phyloP scores from a whole-genome alignment of 179 eudicot species.

The Spergularia azorica region DNA sequence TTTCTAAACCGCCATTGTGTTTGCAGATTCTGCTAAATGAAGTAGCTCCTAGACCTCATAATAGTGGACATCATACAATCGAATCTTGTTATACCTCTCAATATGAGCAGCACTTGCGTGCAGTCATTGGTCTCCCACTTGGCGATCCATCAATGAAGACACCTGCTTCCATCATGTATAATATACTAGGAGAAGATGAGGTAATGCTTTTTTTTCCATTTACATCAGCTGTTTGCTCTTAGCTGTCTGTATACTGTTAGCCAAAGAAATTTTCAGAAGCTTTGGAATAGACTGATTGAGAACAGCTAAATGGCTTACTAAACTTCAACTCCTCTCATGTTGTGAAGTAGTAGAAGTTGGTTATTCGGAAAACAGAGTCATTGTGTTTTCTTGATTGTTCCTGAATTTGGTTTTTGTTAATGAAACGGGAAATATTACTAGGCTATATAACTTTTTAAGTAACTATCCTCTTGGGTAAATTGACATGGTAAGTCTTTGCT shows the following conservation, averaged over 20 bases:
- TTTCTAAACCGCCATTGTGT: constrained; percentile 13
- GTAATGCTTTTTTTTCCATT: constrained; percentile 31
- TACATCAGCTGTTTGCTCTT: neutral
- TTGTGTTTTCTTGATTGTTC: neutral
- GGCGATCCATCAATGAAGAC: constrained; percentile 96
- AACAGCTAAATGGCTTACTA: no score
- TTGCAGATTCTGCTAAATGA: constrained; percentile 84
- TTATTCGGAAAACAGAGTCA: neutral
- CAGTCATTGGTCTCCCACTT: constrained; percentile 89
- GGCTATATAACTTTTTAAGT: neutral
- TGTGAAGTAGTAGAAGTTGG: no score
- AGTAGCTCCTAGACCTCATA: constrained; percentile 98
- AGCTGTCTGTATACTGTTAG: no score
- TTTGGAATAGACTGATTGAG: no score
- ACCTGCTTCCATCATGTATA: constrained; percentile 87
- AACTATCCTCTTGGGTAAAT: neutral
- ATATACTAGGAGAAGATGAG: constrained; percentile 94
- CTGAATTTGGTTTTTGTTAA: constrained; percentile 7
- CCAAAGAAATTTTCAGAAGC: no score
- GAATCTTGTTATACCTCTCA: constrained; percentile 93
- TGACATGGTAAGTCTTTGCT: neutral
- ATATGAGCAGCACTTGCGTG: constrained; percentile 90
- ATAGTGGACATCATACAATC: constrained; percentile 95
- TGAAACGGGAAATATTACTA: neutral
- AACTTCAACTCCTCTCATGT: no score